A percentile compares a stretch with the other conserved stretches of the same genome.
phyloP scores from a whole-genome alignment of 2,329 filamentous ascomycete genomes.

The Didymella glomerata region DNA sequence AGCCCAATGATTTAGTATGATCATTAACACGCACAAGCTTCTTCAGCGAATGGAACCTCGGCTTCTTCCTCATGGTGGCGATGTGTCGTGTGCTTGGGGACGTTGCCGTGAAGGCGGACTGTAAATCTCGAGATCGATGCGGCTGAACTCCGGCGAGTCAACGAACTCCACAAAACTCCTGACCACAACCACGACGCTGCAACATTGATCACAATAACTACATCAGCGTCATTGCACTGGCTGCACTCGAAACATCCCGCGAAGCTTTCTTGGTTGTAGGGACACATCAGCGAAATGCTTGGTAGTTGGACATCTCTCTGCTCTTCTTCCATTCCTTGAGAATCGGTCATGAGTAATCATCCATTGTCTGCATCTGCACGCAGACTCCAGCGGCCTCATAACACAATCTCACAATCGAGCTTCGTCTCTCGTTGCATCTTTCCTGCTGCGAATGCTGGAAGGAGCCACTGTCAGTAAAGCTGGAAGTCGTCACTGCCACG shows the following conservation, averaged over 20 bases:
- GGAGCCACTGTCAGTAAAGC: too few species aligned
- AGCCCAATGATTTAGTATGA: background rate
- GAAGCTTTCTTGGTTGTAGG: too few species aligned
- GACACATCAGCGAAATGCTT: too few species aligned
- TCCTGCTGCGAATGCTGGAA: background rate
- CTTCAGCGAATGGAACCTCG: constrained; percentile 72
- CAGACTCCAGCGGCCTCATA: too few species aligned
- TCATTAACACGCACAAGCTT: constrained; percentile 60
- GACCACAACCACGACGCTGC: background rate
- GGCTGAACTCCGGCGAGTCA: background rate
- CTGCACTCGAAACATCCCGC: too few species aligned
- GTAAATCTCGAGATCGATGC: background rate
- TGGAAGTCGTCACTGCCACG: background rate
- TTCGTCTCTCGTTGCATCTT: background rate
- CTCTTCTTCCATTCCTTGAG: too few species aligned
- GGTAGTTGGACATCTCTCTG: too few species aligned
- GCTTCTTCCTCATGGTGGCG: constrained; percentile 56
- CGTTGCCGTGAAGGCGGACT: constrained; percentile 1
- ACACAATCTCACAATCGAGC: background rate
- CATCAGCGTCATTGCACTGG: too few species aligned
- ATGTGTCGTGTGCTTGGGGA: constrained; percentile 7
- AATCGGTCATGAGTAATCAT: too few species aligned
- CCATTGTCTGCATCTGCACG: too few species aligned
- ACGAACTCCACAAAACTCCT: background rate
- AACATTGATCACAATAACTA: too few species aligned